Evolutionary conservation across 2,329 filamentous ascomycete genomes (phyloP).

Genomic region (Trichoderma citrinoviride): DNA sequence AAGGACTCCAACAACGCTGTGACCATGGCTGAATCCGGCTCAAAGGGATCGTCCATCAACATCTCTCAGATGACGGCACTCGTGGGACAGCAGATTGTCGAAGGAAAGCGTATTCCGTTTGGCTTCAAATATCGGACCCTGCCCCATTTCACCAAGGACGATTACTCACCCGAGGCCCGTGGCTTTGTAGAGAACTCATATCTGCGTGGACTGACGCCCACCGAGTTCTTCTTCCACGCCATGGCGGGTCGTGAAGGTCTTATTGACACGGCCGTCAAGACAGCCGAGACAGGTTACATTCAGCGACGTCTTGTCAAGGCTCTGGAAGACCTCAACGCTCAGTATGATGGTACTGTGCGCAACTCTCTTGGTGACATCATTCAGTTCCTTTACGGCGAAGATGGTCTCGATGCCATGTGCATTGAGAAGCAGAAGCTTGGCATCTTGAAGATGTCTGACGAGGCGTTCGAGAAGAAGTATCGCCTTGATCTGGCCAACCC

Average conservation of each 20-base stretch:
- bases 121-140: slow-evolving; percentile 98
- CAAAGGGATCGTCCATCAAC: slow-evolving; percentile 98
- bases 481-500: slow-evolving; percentile 67
- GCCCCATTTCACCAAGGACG: slow-evolving; percentile 98
- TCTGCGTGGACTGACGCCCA: slow-evolving; percentile 87
- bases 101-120: slow-evolving; percentile 98
- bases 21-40: slow-evolving; percentile 93
- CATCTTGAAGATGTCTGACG: slow-evolving; percentile 75
- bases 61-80: slow-evolving; percentile 99
- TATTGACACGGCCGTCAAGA: slow-evolving; percentile 99
- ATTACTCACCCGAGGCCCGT: slow-evolving; percentile 94
- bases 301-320: slow-evolving; percentile 98
- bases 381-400: slow-evolving; percentile 96
- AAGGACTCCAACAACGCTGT: slow-evolving; percentile 97
- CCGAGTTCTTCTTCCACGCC: slow-evolving; percentile 99
- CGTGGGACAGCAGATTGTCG: slow-evolving; percentile 96
- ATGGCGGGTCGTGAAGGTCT: slow-evolving; percentile 99
- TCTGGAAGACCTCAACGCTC: slow-evolving; percentile 93
- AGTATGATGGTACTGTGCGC: slow-evolving; percentile 94
- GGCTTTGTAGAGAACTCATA: slow-evolving; percentile 99
- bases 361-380: slow-evolving; percentile 96
- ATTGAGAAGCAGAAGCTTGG: slow-evolving; percentile 94
- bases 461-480: slow-evolving; percentile 76
- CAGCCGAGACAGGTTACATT: slow-evolving; percentile 97
- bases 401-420: slow-evolving; percentile 87